Evolutionary conservation across 805 yeast species (phyloP).

Genomic region (Barnettozyma populi): DNA sequence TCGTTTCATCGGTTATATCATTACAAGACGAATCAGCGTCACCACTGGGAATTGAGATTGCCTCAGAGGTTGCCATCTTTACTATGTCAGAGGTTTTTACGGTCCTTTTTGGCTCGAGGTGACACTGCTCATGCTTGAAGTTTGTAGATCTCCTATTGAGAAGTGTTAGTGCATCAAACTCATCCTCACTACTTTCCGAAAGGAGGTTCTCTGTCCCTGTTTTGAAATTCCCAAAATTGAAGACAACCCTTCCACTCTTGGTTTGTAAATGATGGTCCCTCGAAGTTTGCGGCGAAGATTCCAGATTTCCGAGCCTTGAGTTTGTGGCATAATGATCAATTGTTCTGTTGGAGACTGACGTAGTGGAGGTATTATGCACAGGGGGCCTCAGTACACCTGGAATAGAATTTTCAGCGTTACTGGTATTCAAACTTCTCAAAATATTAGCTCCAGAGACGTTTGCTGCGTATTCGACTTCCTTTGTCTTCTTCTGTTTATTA

Average conservation of each 20-base stretch:
- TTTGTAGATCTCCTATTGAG: background rate
- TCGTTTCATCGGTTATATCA: background rate
- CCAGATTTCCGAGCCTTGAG: background rate
- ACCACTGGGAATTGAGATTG: background rate
- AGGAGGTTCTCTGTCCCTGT: background rate
- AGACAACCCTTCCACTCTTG: background rate
- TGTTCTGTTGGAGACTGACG: background rate
- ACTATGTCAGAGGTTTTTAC: background rate
- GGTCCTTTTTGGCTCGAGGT: background rate
- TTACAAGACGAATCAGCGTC: background rate
- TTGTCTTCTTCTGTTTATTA: background rate
- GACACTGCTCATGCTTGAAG: too few relatives aligned
- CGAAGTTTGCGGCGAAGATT: background rate
- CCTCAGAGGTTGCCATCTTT: background rate
- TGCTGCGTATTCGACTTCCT: background rate
- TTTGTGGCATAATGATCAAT: background rate
- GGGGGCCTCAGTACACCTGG: background rate
- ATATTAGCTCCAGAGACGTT: conserved; percentile 7
- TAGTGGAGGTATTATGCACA: background rate
- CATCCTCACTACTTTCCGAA: background rate
- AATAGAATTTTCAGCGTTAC: background rate
- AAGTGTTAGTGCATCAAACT: background rate
- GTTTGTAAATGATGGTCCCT: background rate
- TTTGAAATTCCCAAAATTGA: background rate
- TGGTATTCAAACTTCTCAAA: conserved; percentile 9